Percentiles rank a stretch among this genome's conserved stretches.
phyloP scores from a whole-genome alignment of 306 rosid species.

The Inga oerstediana region DNA sequence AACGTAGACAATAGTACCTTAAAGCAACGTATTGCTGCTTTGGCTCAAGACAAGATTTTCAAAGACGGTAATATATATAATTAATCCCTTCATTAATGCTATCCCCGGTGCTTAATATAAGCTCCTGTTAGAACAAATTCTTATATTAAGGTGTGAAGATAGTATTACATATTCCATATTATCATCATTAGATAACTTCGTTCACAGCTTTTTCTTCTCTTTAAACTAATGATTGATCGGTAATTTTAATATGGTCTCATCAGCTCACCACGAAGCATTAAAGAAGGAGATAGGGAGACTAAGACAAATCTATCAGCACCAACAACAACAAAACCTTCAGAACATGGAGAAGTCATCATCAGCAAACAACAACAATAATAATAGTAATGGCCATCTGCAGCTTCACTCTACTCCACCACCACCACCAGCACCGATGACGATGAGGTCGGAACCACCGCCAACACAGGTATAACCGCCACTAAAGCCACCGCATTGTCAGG shows the following conservation, averaged over 20 bases:
- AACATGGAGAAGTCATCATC: slow-evolving; percentile 48
- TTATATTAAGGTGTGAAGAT: too few species aligned
- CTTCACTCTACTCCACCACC: slow-evolving; percentile 13
- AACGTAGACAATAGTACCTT: slow-evolving; percentile 69
- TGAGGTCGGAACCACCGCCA: neutral
- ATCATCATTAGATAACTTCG: neutral
- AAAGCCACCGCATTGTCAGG: neutral
- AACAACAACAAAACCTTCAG: slow-evolving; percentile 61
- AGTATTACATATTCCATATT: neutral
- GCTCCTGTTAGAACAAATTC: too few species aligned
- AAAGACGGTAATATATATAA: slow-evolving; percentile 54
- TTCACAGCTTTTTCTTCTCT: neutral
- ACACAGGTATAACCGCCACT: neutral
- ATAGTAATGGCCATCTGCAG: slow-evolving; percentile 10
- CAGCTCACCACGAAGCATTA: slow-evolving; percentile 68
- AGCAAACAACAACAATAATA: slow-evolving; percentile 33
- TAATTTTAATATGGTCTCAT: neutral
- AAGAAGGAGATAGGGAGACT: slow-evolving; percentile 90
- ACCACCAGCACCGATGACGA: too few species aligned
- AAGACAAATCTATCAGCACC: slow-evolving; percentile 71
- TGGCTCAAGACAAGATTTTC: slow-evolving; percentile 76
- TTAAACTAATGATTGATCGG: neutral
- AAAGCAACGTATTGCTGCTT: slow-evolving; percentile 73
- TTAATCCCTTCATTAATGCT: neutral
- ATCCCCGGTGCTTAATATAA: too few species aligned